Evolutionary conservation across 208 protist species (phyloP).

Genomic region (Trichomonas vaginalis): DNA sequence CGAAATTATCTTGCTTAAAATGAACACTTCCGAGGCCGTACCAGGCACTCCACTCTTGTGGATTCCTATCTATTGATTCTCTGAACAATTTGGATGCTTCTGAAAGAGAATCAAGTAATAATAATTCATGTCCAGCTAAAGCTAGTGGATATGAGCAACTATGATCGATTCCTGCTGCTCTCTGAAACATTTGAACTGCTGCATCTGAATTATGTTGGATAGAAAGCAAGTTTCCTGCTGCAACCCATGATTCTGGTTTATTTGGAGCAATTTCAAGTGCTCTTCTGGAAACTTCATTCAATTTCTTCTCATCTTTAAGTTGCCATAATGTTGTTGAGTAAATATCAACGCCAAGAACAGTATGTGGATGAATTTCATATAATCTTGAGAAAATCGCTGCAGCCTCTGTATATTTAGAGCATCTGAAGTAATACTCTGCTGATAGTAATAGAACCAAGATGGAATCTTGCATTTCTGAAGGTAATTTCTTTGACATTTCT

Average conservation of each 20-base stretch:
- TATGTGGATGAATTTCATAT: neutral
- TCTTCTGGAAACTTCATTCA: neutral
- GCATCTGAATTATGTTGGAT: neutral
- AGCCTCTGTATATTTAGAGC: neutral
- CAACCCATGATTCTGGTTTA: neutral
- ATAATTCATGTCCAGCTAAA: neutral
- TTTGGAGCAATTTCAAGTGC: neutral
- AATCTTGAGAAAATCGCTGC: neutral
- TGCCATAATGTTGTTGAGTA: neutral
- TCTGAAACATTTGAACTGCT: neutral
- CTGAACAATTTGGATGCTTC: neutral
- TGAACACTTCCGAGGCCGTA: constrained; percentile 4
- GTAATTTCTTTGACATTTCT: neutral
- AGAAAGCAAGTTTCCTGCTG: neutral
- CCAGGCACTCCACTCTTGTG: constrained; percentile 1
- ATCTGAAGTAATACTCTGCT: neutral
- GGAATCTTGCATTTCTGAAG: neutral
- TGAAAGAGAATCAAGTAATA: neutral
- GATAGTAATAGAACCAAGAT: neutral
- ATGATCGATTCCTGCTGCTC: neutral
- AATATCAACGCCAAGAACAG: neutral
- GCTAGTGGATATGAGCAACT: neutral
- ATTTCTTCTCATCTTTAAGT: neutral
- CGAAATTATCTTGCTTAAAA: neutral
- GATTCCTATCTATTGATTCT: neutral